These are phyloP conservation scores for Microcera coccophila DNA, from an alignment of 2,329 filamentous ascomycete species.

Conservation along the genomic window DNA sequence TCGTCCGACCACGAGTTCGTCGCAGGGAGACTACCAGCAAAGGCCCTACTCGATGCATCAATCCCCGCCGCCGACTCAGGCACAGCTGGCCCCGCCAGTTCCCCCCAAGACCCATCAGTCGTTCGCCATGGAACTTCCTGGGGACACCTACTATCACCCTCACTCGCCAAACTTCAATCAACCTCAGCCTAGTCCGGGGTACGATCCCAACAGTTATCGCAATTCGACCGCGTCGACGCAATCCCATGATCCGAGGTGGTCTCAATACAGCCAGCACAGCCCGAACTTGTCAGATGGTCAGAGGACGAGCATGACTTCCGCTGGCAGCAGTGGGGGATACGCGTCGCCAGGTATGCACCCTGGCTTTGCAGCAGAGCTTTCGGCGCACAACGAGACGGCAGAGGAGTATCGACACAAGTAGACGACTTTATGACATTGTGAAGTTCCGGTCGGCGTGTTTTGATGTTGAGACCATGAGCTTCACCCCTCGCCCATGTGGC, in stretches of 20 bases:
- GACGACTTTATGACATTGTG: neutral
- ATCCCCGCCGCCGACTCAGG: slow-evolving; percentile 16
- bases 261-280: slow-evolving; percentile 31
- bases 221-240: slow-evolving; percentile 19
- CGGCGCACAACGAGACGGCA: slow-evolving; percentile 45
- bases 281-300: slow-evolving; percentile 19
- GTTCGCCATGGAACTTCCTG: slow-evolving; percentile 43
- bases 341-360: slow-evolving; percentile 39
- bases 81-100: slow-evolving; percentile 21
- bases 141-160: slow-evolving; percentile 46
- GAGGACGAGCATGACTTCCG: slow-evolving; percentile 25
- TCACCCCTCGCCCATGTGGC: too few relatives aligned
- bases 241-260: slow-evolving; percentile 39
- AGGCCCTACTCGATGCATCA: slow-evolving; percentile 20
- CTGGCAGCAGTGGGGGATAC: slow-evolving; percentile 29
- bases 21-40: slow-evolving; percentile 12
- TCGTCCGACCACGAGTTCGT: slow-evolving; percentile 11
- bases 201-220: slow-evolving; percentile 17
- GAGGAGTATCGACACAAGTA: slow-evolving; percentile 46
- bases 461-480: too few relatives aligned
- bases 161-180: slow-evolving; percentile 29
- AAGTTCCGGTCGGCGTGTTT: neutral
- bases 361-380: slow-evolving; percentile 40
- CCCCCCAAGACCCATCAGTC: slow-evolving; percentile 24
- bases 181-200: slow-evolving; percentile 21